Percentiles rank a stretch among this genome's conserved stretches.
These are phyloP conservation scores for Fusarium falciforme DNA, from an alignment of 2,329 filamentous ascomycete species.

Conservation along the genomic window DNA sequence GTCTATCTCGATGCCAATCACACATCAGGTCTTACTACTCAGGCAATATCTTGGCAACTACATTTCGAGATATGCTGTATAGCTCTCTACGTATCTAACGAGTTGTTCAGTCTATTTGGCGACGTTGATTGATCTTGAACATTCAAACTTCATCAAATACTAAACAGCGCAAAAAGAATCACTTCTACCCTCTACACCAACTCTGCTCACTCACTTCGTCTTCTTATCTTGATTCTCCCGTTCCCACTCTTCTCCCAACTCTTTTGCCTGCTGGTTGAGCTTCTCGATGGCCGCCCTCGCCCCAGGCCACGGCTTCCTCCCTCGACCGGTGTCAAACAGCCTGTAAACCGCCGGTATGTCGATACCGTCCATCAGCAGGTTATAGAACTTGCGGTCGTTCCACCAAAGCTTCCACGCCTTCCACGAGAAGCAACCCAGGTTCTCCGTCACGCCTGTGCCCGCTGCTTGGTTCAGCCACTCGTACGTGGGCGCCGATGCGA, in stretches of 20 bases:
- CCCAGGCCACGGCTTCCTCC: constrained; percentile 54
- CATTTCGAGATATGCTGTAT: background rate
- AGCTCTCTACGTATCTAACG: background rate
- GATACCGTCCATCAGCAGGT: constrained; percentile 52
- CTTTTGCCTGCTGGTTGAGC: constrained; percentile 39
- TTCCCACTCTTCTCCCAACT: constrained; percentile 37
- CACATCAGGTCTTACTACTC: background rate
- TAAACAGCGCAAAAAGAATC: background rate
- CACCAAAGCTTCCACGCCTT: constrained; percentile 58
- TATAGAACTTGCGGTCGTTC: constrained; percentile 54
- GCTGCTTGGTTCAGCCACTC: constrained; percentile 55
- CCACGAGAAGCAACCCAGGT: constrained; percentile 52
- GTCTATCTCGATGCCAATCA: background rate
- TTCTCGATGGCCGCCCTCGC: constrained; percentile 48
- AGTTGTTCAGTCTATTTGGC: background rate
- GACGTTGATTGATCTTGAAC: background rate
- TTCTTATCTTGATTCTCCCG: constrained; percentile 37
- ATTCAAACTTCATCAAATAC: background rate
- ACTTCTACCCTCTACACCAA: background rate
- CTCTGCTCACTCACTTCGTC: constrained; percentile 16
- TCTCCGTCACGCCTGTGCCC: constrained; percentile 55
- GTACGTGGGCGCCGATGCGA: constrained; percentile 38
- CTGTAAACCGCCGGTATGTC: constrained; percentile 54
- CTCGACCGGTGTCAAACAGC: constrained; percentile 53
- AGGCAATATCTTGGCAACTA: background rate